Conservation (phyloP, 1,284 basidiomycete genomes). For the Cutaneotrichosporon cutaneum region DNA sequence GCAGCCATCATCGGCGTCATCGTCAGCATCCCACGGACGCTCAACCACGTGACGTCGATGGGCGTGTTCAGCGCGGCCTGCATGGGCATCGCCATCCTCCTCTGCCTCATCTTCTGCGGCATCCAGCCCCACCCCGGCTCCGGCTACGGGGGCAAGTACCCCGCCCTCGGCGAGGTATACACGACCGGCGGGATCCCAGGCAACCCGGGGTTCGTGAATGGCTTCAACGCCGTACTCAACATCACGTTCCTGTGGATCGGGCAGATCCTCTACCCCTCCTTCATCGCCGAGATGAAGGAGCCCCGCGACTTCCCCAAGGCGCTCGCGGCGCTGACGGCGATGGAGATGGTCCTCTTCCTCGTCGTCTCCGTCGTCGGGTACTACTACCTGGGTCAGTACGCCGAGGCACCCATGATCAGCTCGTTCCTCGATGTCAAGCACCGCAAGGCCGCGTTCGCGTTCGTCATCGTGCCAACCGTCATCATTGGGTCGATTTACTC, state of each 20-base stretch:
- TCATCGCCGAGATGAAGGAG: slow-evolving; percentile 54
- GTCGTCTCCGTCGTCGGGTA: slow-evolving; percentile 65
- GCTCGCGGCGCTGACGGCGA: slow-evolving; percentile 54
- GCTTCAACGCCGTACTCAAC: slow-evolving; percentile 55
- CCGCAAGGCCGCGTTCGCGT: slow-evolving; percentile 56
- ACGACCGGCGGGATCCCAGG: slow-evolving; percentile 41
- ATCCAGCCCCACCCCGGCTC: slow-evolving; percentile 54
- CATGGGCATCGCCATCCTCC: slow-evolving; percentile 62
- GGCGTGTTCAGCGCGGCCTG: slow-evolving; percentile 55
- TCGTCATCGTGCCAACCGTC: slow-evolving; percentile 48
- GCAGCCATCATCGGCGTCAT: slow-evolving; percentile 54
- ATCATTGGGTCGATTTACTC: slow-evolving; percentile 49
- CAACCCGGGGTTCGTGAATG: slow-evolving; percentile 61
- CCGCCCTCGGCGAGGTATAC: slow-evolving; percentile 36
- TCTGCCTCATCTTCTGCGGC: slow-evolving; percentile 60
- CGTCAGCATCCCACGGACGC: slow-evolving; percentile 59
- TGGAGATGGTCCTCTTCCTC: slow-evolving; percentile 63
- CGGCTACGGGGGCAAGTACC: slow-evolving; percentile 42
- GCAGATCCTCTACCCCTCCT: slow-evolving; percentile 58
- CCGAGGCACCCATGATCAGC: slow-evolving; percentile 49
- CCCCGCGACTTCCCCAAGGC: slow-evolving; percentile 63
- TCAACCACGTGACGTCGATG: slow-evolving; percentile 57
- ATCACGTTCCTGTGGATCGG: slow-evolving; percentile 64
- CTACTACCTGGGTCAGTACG: slow-evolving; percentile 49
- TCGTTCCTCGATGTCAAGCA: slow-evolving; percentile 54